Conservation (phyloP, 306 rosid species). For the Sicyos baderoa region DNA sequence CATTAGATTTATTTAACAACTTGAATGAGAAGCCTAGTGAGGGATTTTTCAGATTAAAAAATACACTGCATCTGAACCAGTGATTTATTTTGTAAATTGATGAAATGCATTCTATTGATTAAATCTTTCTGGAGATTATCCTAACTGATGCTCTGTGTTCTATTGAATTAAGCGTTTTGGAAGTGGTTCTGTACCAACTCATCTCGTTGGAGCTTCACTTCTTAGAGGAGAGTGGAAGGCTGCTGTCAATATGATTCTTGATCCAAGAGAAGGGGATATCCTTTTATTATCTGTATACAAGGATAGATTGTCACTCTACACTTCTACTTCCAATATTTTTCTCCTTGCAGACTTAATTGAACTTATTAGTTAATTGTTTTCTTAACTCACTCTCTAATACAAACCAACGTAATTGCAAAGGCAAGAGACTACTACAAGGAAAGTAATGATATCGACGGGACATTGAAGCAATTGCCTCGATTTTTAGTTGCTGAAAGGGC, state of each 20-base stretch:
- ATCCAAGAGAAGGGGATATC: conserved; percentile 99
- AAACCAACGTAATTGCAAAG: conserved; percentile 42
- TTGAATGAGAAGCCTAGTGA: not conserved
- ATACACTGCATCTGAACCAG: not conserved
- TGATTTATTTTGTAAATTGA: conserved; percentile 2
- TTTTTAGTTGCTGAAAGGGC: conserved; percentile 82
- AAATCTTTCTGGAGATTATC: conserved; percentile 55
- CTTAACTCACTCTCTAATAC: conserved; percentile 47
- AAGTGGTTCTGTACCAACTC: conserved; percentile 91
- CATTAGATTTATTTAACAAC: not conserved
- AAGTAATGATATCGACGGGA: conserved; percentile 68
- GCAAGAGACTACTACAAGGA: conserved; percentile 81
- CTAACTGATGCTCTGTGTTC: conserved; percentile 21
- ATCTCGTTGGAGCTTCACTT: conserved; percentile 66
- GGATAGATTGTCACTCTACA: not conserved
- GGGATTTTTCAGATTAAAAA: not conserved
- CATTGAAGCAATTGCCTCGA: conserved; percentile 80
- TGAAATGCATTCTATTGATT: conserved; percentile 23
- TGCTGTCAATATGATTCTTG: conserved; percentile 75
- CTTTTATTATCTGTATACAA: conserved; percentile 37
- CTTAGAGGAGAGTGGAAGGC: conserved; percentile 82
- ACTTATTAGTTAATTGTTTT: conserved; percentile 26
- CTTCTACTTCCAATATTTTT: conserved; percentile 21
- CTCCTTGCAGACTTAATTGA: conserved; percentile 19
- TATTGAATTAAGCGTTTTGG: conserved; percentile 70